A percentile compares a stretch with the other conserved stretches of the same genome.
Conservation (phyloP, 2,329 filamentous ascomycete species). For the Knufia petricola region DNA sequence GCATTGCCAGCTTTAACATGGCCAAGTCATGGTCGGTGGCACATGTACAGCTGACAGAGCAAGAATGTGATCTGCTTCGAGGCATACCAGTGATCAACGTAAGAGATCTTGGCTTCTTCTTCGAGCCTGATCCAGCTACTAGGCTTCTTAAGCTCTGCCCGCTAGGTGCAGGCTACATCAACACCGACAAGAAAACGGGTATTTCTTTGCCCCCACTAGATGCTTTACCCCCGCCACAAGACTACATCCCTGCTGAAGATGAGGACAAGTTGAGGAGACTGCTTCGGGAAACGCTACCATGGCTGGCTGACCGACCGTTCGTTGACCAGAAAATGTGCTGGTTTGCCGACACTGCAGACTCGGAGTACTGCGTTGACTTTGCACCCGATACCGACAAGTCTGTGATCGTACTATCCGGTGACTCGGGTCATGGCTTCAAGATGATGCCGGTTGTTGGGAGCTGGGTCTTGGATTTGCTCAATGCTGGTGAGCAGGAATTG, state of each 20-base stretch:
- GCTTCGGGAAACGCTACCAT: constrained; percentile 44
- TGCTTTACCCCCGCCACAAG: constrained; percentile 22
- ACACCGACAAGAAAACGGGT: constrained; percentile 37
- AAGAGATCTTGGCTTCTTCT: constrained; percentile 55
- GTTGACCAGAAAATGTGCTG: constrained; percentile 51
- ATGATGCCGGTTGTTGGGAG: constrained; percentile 50
- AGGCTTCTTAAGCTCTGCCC: constrained; percentile 52
- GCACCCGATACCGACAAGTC: constrained; percentile 41
- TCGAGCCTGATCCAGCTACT: constrained; percentile 52
- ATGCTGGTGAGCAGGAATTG: constrained; percentile 35
- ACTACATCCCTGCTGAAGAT: constrained; percentile 46
- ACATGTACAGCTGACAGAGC: constrained; percentile 48
- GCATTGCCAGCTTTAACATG: too few species aligned
- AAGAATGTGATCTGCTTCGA: constrained; percentile 44
- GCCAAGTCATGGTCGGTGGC: constrained; percentile 55
- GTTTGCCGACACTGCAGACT: constrained; percentile 53
- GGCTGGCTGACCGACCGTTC: constrained; percentile 46
- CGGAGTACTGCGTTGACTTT: constrained; percentile 52
- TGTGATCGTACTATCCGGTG: constrained; percentile 45
- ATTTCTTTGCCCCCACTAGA: constrained; percentile 36
- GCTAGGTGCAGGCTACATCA: constrained; percentile 47
- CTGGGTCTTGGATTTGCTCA: constrained; percentile 43
- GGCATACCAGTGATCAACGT: constrained; percentile 53
- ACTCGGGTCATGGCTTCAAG: constrained; percentile 55
- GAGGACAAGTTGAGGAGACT: constrained; percentile 44